These are phyloP conservation scores for Boletus patriciae DNA, from an alignment of 768 basidiomycete genomes.

Conservation along the genomic window DNA sequence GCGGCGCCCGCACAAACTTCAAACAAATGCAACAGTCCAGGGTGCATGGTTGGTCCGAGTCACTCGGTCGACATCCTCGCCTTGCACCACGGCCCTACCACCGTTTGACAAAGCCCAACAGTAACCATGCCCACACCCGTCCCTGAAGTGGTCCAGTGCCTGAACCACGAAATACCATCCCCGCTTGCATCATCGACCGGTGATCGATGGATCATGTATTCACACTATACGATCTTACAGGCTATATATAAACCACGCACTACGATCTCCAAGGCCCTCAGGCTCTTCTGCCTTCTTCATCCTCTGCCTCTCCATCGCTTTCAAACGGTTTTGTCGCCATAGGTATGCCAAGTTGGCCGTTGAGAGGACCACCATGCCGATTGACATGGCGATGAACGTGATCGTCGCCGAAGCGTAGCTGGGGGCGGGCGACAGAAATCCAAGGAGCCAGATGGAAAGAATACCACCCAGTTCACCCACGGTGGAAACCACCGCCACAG, in stretches of 20 bases:
- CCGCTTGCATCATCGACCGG: too few species aligned
- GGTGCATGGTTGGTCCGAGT: too few species aligned
- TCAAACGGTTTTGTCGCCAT: slow-evolving; percentile 44
- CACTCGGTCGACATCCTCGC: too few species aligned
- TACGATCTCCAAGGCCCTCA: slow-evolving; percentile 46
- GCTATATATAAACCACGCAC: slow-evolving; percentile 56
- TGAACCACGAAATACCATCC: too few species aligned
- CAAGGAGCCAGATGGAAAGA: slow-evolving; percentile 59
- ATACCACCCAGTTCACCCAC: slow-evolving; percentile 59
- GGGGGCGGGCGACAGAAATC: slow-evolving; percentile 48
- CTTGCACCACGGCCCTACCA: too few species aligned
- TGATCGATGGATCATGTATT: too few species aligned
- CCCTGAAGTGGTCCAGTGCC: not conserved
- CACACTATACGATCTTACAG: slow-evolving; percentile 26
- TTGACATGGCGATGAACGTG: slow-evolving; percentile 37
- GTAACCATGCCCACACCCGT: too few species aligned
- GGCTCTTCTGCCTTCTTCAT: slow-evolving; percentile 38
- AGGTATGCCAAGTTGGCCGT: slow-evolving; percentile 43
- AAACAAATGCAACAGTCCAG: too few species aligned
- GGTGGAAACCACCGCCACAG: slow-evolving; percentile 54
- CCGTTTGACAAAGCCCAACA: too few species aligned
- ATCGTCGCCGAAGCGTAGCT: slow-evolving; percentile 48
- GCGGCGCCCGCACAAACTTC: too few species aligned
- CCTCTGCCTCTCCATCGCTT: slow-evolving; percentile 37
- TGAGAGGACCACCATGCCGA: slow-evolving; percentile 39